A percentile compares a stretch with the other conserved stretches of the same genome.
Evolutionary conservation across 345 rosid genomes (phyloP).

Genomic region (Viola odorata): DNA sequence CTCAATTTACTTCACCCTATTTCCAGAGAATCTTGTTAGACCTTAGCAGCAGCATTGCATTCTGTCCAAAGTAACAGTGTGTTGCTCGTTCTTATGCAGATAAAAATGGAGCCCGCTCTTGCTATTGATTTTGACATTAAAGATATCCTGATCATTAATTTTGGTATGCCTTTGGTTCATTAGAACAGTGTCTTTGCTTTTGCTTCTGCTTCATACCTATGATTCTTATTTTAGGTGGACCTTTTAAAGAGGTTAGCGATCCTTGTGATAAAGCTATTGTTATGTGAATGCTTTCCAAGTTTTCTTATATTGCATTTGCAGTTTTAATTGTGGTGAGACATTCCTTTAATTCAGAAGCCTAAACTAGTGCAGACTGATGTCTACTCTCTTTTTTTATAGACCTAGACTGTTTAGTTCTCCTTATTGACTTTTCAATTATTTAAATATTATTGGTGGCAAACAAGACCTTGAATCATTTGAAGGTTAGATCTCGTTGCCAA

Average conservation of each 20-base stretch:
- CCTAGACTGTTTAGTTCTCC: not conserved
- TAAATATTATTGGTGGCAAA: not conserved
- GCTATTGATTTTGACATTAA: constrained; percentile 75
- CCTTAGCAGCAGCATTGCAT: not conserved
- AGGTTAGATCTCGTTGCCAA: not conserved
- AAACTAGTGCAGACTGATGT: not conserved
- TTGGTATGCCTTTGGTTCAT: not conserved
- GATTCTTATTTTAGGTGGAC: not conserved
- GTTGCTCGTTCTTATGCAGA: constrained; percentile 45
- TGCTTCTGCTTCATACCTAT: not conserved
- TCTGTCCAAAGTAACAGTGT: constrained; percentile 15
- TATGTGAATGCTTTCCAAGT: not conserved
- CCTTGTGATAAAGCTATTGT: not conserved
- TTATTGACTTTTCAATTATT: not conserved
- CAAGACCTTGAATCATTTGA: not conserved
- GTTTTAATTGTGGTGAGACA: not conserved
- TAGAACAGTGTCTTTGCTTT: not conserved
- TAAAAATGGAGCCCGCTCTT: constrained; percentile 64
- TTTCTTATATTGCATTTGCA: not conserved
- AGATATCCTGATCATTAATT: constrained; percentile 63
- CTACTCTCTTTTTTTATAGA: not conserved
- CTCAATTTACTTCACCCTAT: not conserved
- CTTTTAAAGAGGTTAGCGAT: not conserved
- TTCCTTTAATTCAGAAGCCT: not conserved
- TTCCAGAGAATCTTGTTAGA: not conserved